Evolutionary conservation across 2,329 filamentous ascomycete genomes (phyloP).

Genomic region (Geoglossum cookeanum): DNA sequence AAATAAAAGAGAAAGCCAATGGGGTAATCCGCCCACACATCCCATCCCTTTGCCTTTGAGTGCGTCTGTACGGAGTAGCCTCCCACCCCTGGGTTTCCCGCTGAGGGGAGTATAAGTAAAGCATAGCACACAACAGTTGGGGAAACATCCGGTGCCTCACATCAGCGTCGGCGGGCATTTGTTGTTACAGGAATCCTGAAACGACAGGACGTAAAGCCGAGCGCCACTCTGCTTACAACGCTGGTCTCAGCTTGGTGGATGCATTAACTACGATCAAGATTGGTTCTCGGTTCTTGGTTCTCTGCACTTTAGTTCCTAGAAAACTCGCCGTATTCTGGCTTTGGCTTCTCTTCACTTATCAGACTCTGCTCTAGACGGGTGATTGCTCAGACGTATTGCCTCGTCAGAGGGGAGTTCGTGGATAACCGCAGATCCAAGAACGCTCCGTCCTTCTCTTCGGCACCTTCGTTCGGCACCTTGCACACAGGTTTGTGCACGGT

Average conservation of each 20-base stretch:
- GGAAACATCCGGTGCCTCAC: neutral
- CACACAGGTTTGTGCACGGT: neutral
- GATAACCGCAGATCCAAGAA: neutral
- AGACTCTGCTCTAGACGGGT: neutral
- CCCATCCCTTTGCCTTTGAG: no score
- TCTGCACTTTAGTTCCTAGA: neutral
- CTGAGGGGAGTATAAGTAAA: neutral
- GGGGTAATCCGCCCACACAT: no score
- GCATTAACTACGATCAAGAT: neutral
- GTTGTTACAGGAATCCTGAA: neutral
- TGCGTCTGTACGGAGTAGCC: no score
- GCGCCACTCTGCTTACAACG: neutral
- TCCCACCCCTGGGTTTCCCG: no score
- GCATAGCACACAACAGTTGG: neutral
- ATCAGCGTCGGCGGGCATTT: neutral
- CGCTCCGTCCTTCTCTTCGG: neutral
- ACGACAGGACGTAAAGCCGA: neutral
- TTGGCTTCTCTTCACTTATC: neutral
- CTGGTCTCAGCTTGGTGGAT: neutral
- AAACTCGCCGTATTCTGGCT: neutral
- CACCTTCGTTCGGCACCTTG: neutral
- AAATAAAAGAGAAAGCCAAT: no score
- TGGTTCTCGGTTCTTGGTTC: neutral
- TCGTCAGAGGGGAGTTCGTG: neutral
- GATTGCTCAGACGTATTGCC: no score